Evolutionary conservation across 345 rosid genomes (phyloP), one percentile per base, ranked within the genome.

Genomic region (Nephelium lappaceum): DNA sequence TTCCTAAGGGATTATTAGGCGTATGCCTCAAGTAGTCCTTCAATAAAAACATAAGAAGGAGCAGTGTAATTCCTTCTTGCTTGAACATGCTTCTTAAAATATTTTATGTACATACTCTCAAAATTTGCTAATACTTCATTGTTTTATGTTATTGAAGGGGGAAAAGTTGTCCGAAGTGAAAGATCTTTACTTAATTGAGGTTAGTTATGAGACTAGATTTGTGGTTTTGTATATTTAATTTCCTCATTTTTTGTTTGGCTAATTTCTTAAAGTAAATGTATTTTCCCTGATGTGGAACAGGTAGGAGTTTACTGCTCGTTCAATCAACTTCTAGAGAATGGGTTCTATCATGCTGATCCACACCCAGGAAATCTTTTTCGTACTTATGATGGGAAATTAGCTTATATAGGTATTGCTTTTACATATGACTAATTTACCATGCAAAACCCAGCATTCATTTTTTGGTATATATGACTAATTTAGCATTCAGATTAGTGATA

Each of bases 321-420:
- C 83, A 93, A 89, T 81, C 98, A 95, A 84, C 98, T 95, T 78
- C 80, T 95, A 89, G 98, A 95, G 80, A 81, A 85, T 77, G 98
- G 98, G 38, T 95, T 95, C 89, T 95, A 95, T 80, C 98, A 95
- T 90, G 98, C 98, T 63, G 98, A 95, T 89, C 98, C 98, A 75
- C 98, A 95, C 82, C 98, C 97, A 70, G 98, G 98, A 80, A 95
- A 95, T 81, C 92, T 93, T 85, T 86, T 95, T 36, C 95, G 98
- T 38, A 92, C 98, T 36, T 83, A 82, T 62, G 94, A 95, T 79
- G 98, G 98, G 79, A 92, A 91, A 82, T 91, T 95, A 62, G 98
- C 98, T 67, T 95, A 95, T 86, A 76, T 95, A 78, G 98, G 98
- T 95, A 91, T 69, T 80, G 27, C 38, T 79, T 58, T 24, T 21